phyloP scores from a whole-genome alignment of 352 stramenopile species.

The Globisporangium abappressorium region DNA sequence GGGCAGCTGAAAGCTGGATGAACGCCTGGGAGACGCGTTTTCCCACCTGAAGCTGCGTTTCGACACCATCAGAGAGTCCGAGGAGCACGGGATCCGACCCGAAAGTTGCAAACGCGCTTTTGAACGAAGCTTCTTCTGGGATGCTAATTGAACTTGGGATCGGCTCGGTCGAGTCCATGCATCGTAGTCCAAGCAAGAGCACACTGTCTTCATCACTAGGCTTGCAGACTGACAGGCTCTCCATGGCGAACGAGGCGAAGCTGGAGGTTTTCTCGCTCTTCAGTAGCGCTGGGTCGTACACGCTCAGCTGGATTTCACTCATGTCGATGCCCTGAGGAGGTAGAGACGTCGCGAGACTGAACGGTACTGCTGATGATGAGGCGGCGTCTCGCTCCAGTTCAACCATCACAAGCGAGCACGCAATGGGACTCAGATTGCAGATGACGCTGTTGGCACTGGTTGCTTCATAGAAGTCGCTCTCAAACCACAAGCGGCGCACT shows the following conservation, averaged over 20 bases:
- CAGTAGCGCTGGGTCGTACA: neutral
- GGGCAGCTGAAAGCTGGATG: neutral
- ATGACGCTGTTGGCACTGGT: neutral
- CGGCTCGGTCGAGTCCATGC: neutral
- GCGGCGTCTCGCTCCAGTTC: neutral
- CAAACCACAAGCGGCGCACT: neutral
- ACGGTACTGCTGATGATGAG: neutral
- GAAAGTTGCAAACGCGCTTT: neutral
- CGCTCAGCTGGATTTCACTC: neutral
- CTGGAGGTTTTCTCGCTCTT: neutral
- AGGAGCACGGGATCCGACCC: neutral
- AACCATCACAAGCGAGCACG: neutral
- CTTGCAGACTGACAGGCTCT: neutral
- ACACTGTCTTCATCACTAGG: neutral
- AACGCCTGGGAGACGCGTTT: slow-evolving; percentile 1
- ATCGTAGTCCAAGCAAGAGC: neutral
- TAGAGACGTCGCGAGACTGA: neutral
- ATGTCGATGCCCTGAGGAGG: slow-evolving; percentile 1
- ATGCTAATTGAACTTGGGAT: neutral
- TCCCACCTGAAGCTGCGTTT: neutral
- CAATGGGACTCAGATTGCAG: neutral
- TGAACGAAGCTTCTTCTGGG: neutral
- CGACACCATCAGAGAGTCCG: neutral
- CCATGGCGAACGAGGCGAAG: slow-evolving; percentile 3
- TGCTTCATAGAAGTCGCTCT: neutral